phyloP scores from a whole-genome alignment of 768 basidiomycete species.

The Boletellus ananiceps region DNA sequence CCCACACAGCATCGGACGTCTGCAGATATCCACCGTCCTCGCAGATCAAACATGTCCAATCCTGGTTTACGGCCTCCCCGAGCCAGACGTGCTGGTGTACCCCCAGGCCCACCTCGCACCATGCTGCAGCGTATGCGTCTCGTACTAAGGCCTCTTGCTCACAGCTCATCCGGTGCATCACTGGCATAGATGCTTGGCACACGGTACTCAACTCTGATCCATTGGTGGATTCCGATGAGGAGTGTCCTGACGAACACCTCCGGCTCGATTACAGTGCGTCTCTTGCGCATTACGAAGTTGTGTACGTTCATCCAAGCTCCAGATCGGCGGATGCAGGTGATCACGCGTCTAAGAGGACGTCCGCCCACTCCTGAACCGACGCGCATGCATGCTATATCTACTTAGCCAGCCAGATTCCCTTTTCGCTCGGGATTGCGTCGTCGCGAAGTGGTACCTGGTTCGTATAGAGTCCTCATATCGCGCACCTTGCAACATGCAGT shows the following conservation, averaged over 20 bases:
- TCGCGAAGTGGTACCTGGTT: background rate
- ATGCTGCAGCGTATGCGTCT: constrained; percentile 62
- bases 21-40: constrained; percentile 23
- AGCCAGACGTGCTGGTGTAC: constrained; percentile 23
- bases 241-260: constrained; percentile 57
- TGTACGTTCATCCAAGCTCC: constrained; percentile 8
- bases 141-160: background rate
- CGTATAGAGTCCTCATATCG: background rate
- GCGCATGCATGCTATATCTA: constrained; percentile 7
- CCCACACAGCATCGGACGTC: constrained; percentile 24
- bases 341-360: constrained; percentile 53
- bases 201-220: constrained; percentile 62
- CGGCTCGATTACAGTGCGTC: constrained; percentile 61
- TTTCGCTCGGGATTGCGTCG: background rate
- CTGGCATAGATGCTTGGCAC: constrained; percentile 64
- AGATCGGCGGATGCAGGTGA: constrained; percentile 61
- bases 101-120: constrained; percentile 37
- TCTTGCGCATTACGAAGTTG: background rate
- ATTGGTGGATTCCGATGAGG: constrained; percentile 73
- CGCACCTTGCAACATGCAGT: constrained; percentile 14
- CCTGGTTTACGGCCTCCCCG: constrained; percentile 22
- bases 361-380: constrained; percentile 53
- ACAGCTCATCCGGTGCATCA: constrained; percentile 8
- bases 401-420: background rate
- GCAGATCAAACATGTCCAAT: constrained; percentile 19